phyloP scores from a whole-genome alignment of 2,329 filamentous ascomycete genomes.

The Amesomyces nigricolor region DNA sequence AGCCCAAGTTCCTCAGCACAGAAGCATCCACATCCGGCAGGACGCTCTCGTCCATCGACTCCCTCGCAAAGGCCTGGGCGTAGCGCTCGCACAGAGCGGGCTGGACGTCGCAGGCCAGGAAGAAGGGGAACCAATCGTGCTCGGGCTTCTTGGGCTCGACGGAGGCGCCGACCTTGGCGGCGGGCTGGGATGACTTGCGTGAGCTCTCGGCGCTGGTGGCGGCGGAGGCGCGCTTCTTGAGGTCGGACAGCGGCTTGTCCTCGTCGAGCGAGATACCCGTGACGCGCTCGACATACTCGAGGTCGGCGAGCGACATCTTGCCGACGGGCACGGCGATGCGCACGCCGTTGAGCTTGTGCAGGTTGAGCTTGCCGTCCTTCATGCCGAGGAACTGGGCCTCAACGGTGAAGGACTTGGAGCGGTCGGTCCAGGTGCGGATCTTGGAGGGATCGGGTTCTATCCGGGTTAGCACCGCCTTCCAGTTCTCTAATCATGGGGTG shows the following conservation, averaged over 20 bases:
- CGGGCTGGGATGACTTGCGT: slow-evolving; percentile 22
- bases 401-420: slow-evolving; percentile 92
- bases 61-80: slow-evolving; percentile 77
- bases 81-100: slow-evolving; percentile 93
- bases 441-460: slow-evolving; percentile 77
- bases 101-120: slow-evolving; percentile 84
- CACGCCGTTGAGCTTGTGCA: slow-evolving; percentile 96
- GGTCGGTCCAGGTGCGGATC: slow-evolving; percentile 89
- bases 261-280: slow-evolving; percentile 91
- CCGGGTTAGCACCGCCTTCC: slow-evolving; percentile 11
- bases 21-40: slow-evolving; percentile 81
- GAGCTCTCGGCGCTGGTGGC: slow-evolving; percentile 10
- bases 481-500: too few relatives aligned
- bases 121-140: slow-evolving; percentile 99
- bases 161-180: slow-evolving; percentile 51
- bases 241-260: slow-evolving; percentile 85
- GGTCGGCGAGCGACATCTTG: slow-evolving; percentile 93
- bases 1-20: slow-evolving; percentile 78
- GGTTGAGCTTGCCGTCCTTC: slow-evolving; percentile 92
- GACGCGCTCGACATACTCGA: slow-evolving; percentile 85
- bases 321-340: slow-evolving; percentile 93
- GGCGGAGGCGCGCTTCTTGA: slow-evolving; percentile 47
- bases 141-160: slow-evolving; percentile 62
- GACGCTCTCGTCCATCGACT: slow-evolving; percentile 94
- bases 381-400: slow-evolving; percentile 94